phyloP scores from a whole-genome alignment of 768 basidiomycete genomes.

The Xerocomus potaroensis region DNA sequence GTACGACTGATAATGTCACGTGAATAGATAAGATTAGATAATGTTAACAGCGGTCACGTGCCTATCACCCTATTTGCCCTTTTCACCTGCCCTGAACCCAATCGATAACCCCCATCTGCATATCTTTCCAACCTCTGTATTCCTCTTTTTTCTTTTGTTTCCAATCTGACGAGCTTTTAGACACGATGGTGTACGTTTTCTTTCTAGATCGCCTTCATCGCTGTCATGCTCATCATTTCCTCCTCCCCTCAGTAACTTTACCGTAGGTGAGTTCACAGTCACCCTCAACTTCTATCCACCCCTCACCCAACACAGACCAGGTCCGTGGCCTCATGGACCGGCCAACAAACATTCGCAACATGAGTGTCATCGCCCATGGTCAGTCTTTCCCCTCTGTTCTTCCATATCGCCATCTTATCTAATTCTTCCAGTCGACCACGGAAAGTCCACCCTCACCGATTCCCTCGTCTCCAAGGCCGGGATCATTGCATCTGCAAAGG shows the following conservation, averaged over 20 bases:
- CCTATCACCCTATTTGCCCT: neutral
- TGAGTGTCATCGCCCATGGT: conserved; percentile 94
- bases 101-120: conserved; percentile 40
- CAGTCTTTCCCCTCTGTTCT: conserved; percentile 26
- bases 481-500: conserved; percentile 93
- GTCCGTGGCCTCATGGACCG: conserved; percentile 84
- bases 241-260: conserved; percentile 69
- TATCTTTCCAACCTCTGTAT: conserved; percentile 16
- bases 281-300: neutral
- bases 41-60: conserved; percentile 7
- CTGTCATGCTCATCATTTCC: conserved; percentile 28
- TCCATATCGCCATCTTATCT: conserved; percentile 18
- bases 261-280: conserved; percentile 64
- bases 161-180: conserved; percentile 43
- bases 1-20: conserved; percentile 13
- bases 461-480: conserved; percentile 99
- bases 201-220: neutral
- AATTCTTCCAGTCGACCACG: conserved; percentile 82
- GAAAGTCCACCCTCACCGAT: conserved; percentile 99
- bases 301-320: conserved; percentile 54
- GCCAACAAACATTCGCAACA: conserved; percentile 91
- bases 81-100: conserved; percentile 39
- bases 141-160: conserved; percentile 20
- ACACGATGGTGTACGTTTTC: conserved; percentile 76
- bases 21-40: conserved; percentile 21